Evolutionary conservation across 768 basidiomycete species (phyloP).

Genomic region (Mycena chlorophos): DNA sequence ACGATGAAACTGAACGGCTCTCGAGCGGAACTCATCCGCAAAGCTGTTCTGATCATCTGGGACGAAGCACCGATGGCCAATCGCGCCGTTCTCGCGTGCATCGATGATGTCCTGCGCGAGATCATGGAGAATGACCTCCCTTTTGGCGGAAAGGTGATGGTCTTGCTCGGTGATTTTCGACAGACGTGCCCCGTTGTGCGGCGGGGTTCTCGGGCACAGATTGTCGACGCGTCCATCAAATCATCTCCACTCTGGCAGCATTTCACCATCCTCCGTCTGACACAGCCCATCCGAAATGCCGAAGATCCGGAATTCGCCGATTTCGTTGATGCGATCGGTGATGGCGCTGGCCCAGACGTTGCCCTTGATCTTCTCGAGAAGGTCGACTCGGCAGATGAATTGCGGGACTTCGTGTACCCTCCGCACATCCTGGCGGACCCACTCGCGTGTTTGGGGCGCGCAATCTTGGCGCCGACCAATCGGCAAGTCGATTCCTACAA

Average conservation of each 20-base stretch:
- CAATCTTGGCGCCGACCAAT: conserved; percentile 42
- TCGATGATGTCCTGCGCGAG: background rate
- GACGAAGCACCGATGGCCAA: background rate
- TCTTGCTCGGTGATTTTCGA: conserved; percentile 9
- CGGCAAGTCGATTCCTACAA: conserved; percentile 38
- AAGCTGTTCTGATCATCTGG: too few species aligned
- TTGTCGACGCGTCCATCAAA: conserved; percentile 19
- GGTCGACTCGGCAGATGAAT: conserved; percentile 1
- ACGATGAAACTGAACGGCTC: background rate
- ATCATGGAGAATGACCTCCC: background rate
- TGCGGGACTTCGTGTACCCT: conserved; percentile 26
- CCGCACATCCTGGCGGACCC: conserved; percentile 28
- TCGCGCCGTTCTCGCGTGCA: background rate
- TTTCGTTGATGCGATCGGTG: conserved; percentile 22
- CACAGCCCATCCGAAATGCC: conserved; percentile 17
- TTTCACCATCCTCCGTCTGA: conserved; percentile 11
- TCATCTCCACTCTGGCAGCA: conserved; percentile 13
- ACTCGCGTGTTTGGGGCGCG: conserved; percentile 25
- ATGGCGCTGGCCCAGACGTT: conserved; percentile 11
- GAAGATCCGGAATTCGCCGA: conserved; percentile 15
- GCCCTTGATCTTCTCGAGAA: background rate
- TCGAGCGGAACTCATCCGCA: background rate
- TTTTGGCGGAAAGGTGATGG: background rate
- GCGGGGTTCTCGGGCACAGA: conserved; percentile 9
- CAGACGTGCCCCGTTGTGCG: too few species aligned